Base-by-base conservation (phyloP, 495 filamentous ascomycete species). In the Sabuloglossum arenarium region DNA sequence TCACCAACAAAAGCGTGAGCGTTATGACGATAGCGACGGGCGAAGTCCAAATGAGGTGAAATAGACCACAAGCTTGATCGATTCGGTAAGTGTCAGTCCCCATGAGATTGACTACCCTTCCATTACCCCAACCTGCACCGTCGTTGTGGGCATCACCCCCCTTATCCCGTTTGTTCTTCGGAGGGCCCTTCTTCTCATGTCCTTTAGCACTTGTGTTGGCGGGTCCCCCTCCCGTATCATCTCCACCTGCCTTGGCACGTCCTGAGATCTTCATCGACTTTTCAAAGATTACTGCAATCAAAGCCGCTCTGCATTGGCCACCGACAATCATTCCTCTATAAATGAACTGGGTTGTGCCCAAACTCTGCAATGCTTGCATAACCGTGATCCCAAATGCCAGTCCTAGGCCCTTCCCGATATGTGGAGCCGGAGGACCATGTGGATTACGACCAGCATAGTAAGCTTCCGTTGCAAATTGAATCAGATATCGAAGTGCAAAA, bases 191-290 rank as follows among this genome's bases (percentile, higher is more conserved):
- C 16, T 43, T 43, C 16, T 21, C n/a, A 21, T 21, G 1, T 21
- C 3, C 12, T 6, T 32, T 6, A 23, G 43, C n/a, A 1, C 28
- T 19, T 12, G 14, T 16, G 2, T 23, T 8, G 19, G 31, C 65
- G 61, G 27, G 60, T 56, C 12, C 62, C 9, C 65, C 74, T 53
- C 68, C 76, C 4, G 72, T 68, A 5, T 73, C 71, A 21, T 68
- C 67, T 32, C 77, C 71, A 43, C 84, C 85, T 16, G 86, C 86
- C 61, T 78, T 85, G 37, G 86, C 86, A 16, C 86, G 74, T 23
- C 76, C 81, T 9, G 86, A 90, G 32, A 93, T 76, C 46, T 75
- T 80, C 82, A 93, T 83, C 2, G 84, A 77, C 65, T 93, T 93
- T 60, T 84, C 80, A 57, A 87, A 91, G 53, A 91, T 80, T 43